Evolutionary conservation across 805 yeast genomes (phyloP), one percentile per base, ranked within the genome.

Genomic region (Ogataea siamensis): DNA sequence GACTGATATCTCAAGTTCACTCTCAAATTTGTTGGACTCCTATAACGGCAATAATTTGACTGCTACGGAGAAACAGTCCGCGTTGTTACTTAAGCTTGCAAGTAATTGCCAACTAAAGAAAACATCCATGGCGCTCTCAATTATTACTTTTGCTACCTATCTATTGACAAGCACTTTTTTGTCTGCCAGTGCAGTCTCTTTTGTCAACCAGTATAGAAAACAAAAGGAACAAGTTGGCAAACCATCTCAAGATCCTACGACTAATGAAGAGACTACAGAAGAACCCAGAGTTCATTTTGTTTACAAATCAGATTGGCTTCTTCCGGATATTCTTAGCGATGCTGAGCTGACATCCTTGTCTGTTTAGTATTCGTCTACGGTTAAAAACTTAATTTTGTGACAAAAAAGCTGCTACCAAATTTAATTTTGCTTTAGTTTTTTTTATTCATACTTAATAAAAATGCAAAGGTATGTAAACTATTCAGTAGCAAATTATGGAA

Each of bases 51-150:
- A 39, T 8, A 42, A 50, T 28, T 25, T 40, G 4, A 53, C 55
- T 12, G 30, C 37, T 10, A 11, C 47, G 2, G 35, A 27, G 16
- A 28, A 42, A 2, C 55, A 53, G 33, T 31, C 50, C 2, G 27
- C 41, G 7, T 25, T 53, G 14, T 23, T 53, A 10, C 32, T 54
- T 11, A 9, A 28, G 5, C 32, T 53, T 19, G 38, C 43, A 7
- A 29, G 23, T 16, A 49, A 51, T 27, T 53, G 57, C 35, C 51
- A 47, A 32, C 14, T 51, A 10, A 50, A 54, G 19, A 54, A 54
- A 33, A 46, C 55, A 0, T 43, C 51, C 2, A 36, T 51, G 45
- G 50, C 43, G 0, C 13, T 50, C 1, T 36, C 53, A 5, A 39
- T 51, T 14, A 16, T 53, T 5, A 32, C 34, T 13, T 39, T 48